Evolutionary conservation across 768 basidiomycete species (phyloP).

Genomic region (Astraeus odoratus): DNA sequence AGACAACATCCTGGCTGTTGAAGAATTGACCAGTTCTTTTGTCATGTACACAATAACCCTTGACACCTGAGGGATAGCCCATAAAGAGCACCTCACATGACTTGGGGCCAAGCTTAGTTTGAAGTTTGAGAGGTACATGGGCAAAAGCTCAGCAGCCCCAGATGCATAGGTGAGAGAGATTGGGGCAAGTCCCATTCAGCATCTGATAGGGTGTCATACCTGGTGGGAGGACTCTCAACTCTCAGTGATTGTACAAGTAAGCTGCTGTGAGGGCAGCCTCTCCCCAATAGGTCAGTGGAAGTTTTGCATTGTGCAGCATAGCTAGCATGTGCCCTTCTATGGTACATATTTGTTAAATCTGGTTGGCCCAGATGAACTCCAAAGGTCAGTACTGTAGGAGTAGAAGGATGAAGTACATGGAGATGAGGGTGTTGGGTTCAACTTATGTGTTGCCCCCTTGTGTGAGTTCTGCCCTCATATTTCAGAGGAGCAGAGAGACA

Average conservation of each 20-base stretch:
- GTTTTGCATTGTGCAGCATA: constrained; percentile 16
- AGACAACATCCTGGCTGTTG: not conserved
- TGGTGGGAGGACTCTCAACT: not conserved
- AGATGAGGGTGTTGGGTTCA: too few species aligned
- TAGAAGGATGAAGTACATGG: too few species aligned
- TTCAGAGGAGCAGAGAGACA: too few species aligned
- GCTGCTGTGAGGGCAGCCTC: constrained; percentile 5
- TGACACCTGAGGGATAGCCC: not conserved
- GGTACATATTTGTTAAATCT: too few species aligned
- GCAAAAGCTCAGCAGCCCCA: not conserved
- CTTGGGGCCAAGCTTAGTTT: not conserved
- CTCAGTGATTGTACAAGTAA: not conserved
- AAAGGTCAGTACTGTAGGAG: too few species aligned
- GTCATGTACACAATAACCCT: not conserved
- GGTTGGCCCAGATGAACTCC: too few species aligned
- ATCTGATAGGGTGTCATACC: constrained; percentile 1
- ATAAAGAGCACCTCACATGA: not conserved
- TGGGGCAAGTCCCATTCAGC: not conserved
- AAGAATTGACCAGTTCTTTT: not conserved
- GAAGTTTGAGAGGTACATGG: not conserved
- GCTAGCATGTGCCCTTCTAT: constrained; percentile 18
- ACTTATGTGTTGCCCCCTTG: too few species aligned
- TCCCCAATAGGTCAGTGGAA: constrained; percentile 10
- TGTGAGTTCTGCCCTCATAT: too few species aligned
- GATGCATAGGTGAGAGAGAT: not conserved